These are phyloP conservation scores for Earliella scabrosa DNA, from an alignment of 1,284 basidiomycete species.

Conservation along the genomic window DNA sequence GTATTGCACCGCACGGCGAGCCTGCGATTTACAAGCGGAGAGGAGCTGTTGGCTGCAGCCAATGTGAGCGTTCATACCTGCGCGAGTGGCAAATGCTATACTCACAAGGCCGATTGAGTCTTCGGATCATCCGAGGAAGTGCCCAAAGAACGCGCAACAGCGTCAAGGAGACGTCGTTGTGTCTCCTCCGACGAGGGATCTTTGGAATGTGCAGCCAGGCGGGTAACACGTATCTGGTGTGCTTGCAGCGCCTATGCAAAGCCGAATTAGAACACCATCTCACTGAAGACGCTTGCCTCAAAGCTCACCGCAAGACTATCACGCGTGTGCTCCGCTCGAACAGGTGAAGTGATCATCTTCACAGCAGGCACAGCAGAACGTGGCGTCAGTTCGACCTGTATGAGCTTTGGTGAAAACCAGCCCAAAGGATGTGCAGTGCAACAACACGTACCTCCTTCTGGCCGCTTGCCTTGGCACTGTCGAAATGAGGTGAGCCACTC, in stretches of 20 bases:
- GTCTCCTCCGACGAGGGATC: not conserved
- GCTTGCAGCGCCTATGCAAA: slow-evolving; percentile 24
- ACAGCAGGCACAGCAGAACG: not conserved
- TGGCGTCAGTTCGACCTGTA: not conserved
- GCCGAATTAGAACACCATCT: not conserved
- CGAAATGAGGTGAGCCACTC: not conserved
- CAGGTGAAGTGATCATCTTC: not conserved
- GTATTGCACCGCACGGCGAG: slow-evolving; percentile 10
- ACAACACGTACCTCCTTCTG: not conserved
- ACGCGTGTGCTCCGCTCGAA: slow-evolving; percentile 16
- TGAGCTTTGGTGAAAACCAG: not conserved
- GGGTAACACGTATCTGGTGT: slow-evolving; percentile 15
- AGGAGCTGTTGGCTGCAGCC: slow-evolving; percentile 9
- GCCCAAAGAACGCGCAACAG: slow-evolving; percentile 6
- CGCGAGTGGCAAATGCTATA: not conserved
- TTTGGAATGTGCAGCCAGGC: not conserved
- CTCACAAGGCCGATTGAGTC: slow-evolving; percentile 9
- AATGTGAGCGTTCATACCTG: not conserved
- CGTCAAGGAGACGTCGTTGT: slow-evolving; percentile 12
- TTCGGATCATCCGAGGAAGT: slow-evolving; percentile 1
- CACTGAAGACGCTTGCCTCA: not conserved
- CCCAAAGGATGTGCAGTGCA: not conserved
- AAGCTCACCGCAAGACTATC: slow-evolving; percentile 19
- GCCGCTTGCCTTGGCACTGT: not conserved
- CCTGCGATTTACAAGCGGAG: slow-evolving; percentile 2